Evolutionary conservation across 208 protist species (phyloP).

Genomic region (Strigomonas culicis): DNA sequence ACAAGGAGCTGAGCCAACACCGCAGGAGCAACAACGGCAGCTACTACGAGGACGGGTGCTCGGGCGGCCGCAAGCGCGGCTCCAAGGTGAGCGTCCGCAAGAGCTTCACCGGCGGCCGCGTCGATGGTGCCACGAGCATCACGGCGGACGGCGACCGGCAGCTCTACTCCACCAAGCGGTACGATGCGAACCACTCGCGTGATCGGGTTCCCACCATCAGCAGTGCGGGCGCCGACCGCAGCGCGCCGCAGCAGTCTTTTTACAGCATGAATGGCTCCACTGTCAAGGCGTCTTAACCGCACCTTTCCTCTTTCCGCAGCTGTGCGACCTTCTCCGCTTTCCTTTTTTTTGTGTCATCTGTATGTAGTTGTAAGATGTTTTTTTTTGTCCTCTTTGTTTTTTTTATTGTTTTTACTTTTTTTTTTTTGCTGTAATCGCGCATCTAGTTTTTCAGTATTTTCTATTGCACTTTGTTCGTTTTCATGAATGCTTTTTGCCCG

Average conservation of each 20-base stretch:
- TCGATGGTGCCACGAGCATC: too few relatives aligned
- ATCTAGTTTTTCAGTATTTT: background rate
- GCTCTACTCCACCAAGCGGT: background rate
- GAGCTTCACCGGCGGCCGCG: too few relatives aligned
- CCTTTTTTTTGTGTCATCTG: conserved; percentile 4
- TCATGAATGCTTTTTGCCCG: too few relatives aligned
- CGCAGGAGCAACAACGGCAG: too few relatives aligned
- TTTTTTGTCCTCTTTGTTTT: conserved; percentile 1
- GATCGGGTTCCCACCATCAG: background rate
- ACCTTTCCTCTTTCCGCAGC: background rate
- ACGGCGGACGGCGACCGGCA: background rate
- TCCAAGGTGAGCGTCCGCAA: background rate
- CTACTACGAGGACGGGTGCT: background rate
- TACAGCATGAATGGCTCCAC: background rate
- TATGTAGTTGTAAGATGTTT: background rate
- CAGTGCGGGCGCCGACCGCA: background rate
- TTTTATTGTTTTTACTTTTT: conserved; percentile 6
- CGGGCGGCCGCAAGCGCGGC: background rate
- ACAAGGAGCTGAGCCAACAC: conserved; percentile 12
- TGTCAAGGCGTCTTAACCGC: background rate
- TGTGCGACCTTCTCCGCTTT: background rate
- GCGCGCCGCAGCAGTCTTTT: background rate
- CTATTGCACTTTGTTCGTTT: background rate
- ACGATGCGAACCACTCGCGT: background rate
- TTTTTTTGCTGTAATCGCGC: background rate